Base-by-base conservation (phyloP, 2,329 filamentous ascomycete species). In the Fusarium paranaense region DNA sequence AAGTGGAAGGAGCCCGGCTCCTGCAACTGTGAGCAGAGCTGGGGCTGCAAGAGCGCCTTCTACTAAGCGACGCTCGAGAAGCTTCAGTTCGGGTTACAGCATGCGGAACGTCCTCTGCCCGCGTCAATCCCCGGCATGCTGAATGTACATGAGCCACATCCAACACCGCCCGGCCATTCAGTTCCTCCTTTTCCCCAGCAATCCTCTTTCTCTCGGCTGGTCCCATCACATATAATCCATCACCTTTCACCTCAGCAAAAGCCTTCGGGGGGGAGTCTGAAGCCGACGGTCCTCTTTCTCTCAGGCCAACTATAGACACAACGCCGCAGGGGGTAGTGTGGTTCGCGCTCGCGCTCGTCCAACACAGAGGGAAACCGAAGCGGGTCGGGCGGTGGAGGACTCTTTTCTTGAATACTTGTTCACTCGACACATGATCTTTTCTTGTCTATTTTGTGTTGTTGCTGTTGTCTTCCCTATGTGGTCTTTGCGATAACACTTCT, bases 11-110 rank as follows among this genome's bases (percentile, higher is more conserved):
- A 85, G 45, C 84, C 89, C 33, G 93, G 92, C 76, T 82, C 84
- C 37, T 94, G 91, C 84, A 85, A 85, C 71, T 94, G 95, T 78
- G 95, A 98, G 91, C 90, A 92, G 85, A 87, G 88, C 88, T 98
- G 94, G 90, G 94, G 95, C 73, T 91, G 79, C 72, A 73, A 73
- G 67, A 60, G 60, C 63, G 75, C 73, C 65, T 81, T 81, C 74
- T 64, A 54, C 76, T 74, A 74, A 69, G 61, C 66, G 27, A 45
- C 25, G 27, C 50, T 54, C 76, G 73, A 68, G 59, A 42, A 52
- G 61, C 20, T 62, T 25, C 22, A 35, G 27, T 42, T 58, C 58
- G 27, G 37, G 58, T 71, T 77, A 50, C 75, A 75, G 77, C 78
- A 74, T 75, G 63, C 65, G 40, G 60, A 65, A 71, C 47, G 69